Conservation (phyloP, 306 rosid genomes). For the Cucumis hystrix region DNA sequence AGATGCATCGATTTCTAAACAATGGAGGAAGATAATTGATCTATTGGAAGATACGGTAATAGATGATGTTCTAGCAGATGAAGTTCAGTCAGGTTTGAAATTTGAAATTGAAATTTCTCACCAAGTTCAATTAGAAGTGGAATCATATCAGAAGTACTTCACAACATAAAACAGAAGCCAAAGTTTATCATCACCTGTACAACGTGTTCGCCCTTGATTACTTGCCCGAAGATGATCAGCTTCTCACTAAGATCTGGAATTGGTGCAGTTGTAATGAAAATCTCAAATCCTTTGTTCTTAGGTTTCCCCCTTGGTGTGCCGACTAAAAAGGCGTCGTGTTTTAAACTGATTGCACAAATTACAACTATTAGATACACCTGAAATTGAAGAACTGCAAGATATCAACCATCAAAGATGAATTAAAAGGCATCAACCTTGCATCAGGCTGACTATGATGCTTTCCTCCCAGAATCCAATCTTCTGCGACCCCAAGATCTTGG, state of each 20-base stretch:
- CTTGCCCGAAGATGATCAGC: conserved; percentile 77
- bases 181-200: conserved; percentile 59
- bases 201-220: conserved; percentile 86
- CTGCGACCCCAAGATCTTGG: conserved; percentile 54
- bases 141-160: neutral
- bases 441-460: conserved; percentile 44
- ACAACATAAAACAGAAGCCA: neutral
- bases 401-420: neutral
- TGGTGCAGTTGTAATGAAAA: conserved; percentile 93
- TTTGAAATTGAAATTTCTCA: neutral
- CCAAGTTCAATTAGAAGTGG: neutral
- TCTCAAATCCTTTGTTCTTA: conserved; percentile 57
- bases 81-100: neutral
- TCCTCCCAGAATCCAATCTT: conserved; percentile 77
- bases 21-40: neutral
- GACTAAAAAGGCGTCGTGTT: conserved; percentile 88
- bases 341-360: conserved; percentile 31
- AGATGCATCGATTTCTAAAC: neutral
- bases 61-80: neutral
- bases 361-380: neutral
- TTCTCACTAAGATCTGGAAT: conserved; percentile 86
- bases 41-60: neutral
- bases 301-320: conserved; percentile 74
- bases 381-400: neutral
- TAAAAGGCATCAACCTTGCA: conserved; percentile 21